Conservation (phyloP, 2,329 filamentous ascomycete genomes). For the Xylaria sp. region DNA sequence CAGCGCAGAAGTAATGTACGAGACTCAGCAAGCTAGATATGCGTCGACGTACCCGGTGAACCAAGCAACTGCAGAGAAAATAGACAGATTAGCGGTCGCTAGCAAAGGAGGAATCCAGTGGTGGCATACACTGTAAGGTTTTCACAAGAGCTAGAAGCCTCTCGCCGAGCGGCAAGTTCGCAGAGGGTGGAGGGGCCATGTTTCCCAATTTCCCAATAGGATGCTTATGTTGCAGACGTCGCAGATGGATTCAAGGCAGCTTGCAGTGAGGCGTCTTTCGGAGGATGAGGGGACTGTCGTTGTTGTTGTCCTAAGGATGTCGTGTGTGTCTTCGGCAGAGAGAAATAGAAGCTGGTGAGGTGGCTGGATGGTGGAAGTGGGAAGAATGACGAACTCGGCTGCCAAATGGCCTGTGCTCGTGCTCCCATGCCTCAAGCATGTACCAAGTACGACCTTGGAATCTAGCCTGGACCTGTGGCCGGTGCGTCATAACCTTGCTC, state of each 20-base stretch:
- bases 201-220: conserved; percentile 13
- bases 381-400: conserved; percentile 24
- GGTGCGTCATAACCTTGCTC: conserved; percentile 9
- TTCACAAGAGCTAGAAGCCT: conserved; percentile 78
- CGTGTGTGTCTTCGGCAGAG: conserved; percentile 11
- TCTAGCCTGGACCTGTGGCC: not conserved
- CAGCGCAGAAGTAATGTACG: conserved; percentile 5
- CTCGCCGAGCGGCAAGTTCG: conserved; percentile 71
- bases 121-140: conserved; percentile 83
- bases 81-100: conserved; percentile 39
- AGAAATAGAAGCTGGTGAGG: conserved; percentile 26
- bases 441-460: not conserved
- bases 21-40: conserved; percentile 7
- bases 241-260: conserved; percentile 11
- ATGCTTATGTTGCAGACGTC: conserved; percentile 4
- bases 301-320: conserved; percentile 16
- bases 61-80: conserved; percentile 69
- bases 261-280: conserved; percentile 12
- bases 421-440: not conserved
- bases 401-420: not conserved
- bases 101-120: conserved; percentile 18
- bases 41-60: conserved; percentile 71
- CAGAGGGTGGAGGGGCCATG: conserved; percentile 76
- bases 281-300: conserved; percentile 5
- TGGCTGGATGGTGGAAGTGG: conserved; percentile 30